Evolutionary conservation across 2,329 filamentous ascomycete genomes (phyloP), one percentile per base, ranked within the genome.

Genomic region (Clarireedia paspali): DNA sequence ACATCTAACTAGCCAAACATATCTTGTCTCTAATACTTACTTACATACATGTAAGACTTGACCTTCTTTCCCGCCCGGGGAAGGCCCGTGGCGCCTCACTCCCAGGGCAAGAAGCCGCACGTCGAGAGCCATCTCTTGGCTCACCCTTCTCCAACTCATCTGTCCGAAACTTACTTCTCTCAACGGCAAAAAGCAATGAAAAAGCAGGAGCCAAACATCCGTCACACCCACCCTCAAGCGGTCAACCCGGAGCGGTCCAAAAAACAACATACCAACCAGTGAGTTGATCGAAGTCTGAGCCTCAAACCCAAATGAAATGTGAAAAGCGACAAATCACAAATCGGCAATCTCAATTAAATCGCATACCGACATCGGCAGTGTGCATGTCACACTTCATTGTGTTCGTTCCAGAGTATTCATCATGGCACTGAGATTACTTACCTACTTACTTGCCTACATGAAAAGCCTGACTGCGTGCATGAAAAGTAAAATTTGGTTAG

Each of bases 341-440:
- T 45, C 53, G 53, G 26, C 27, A 50, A 50, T 55, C 53, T 55
- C 53, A 38, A 15, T 47, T 14, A 42, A 42, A n/a, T 42, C 39
- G 39, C 39, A 17, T 42, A 42, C 39, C 5, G 15, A 42, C 15
- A 34, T 34, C 30, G 30, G 30, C 30, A 4, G 10, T 34, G 30
- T 12, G 12, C 30, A 34, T 34, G 30, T 34, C 10, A 12, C 30
- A 12, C 10, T 34, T 12, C 30, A 34, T 12, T 20, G 20, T 20
- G 20, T 20, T 20, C 20, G 20, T 20, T 20, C 20, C 20, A 20
- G 20, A 20, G 20, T 20, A 3, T 20, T 20, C 20, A 20, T 34
- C 30, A 34, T 34, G 10, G 30, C 30, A 34, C 4, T 12, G 30
- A 34, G 30, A 34, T 34, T 4, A 12, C 30, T 12, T 4, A 34